Evolutionary conservation across 2,329 filamentous ascomycete genomes (phyloP).

Genomic region (Microcyclosporella mali): DNA sequence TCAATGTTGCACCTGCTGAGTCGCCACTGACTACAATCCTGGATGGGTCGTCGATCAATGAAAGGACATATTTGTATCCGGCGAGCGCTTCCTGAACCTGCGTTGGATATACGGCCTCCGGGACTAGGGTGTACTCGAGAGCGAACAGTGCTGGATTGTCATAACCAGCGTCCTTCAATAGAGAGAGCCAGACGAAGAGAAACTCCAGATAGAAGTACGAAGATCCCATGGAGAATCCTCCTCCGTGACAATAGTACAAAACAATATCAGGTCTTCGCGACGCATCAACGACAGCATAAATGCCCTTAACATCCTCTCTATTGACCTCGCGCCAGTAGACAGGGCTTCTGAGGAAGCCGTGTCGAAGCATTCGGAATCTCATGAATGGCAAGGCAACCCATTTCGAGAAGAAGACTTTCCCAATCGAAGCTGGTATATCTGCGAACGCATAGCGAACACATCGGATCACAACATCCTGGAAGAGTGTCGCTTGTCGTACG

Average conservation of each 20-base stretch:
- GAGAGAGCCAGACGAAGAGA: constrained; percentile 62
- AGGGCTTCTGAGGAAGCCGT: constrained; percentile 59
- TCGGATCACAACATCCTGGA: constrained; percentile 71
- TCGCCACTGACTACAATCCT: constrained; percentile 69
- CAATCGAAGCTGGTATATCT: constrained; percentile 61
- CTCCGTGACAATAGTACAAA: constrained; percentile 77
- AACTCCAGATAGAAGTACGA: constrained; percentile 82
- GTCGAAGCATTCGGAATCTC: constrained; percentile 66
- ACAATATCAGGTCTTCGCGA: constrained; percentile 63
- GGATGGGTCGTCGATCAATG: constrained; percentile 51
- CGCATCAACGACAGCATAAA: constrained; percentile 63
- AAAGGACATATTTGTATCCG: constrained; percentile 65
- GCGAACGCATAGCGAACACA: constrained; percentile 74
- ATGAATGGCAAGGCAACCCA: constrained; percentile 67
- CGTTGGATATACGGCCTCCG: constrained; percentile 64
- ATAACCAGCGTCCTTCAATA: constrained; percentile 61
- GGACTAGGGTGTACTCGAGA: constrained; percentile 74
- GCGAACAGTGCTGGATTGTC: constrained; percentile 71
- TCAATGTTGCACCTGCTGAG: constrained; percentile 69
- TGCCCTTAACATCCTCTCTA: constrained; percentile 44
- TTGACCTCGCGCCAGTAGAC: constrained; percentile 59
- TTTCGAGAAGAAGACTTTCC: constrained; percentile 72
- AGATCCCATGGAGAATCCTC: constrained; percentile 78
- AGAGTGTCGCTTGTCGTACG: constrained; percentile 61
- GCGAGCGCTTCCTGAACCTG: constrained; percentile 65